A percentile compares a stretch with the other conserved stretches of the same genome.
phyloP scores from a whole-genome alignment of 2,329 filamentous ascomycete genomes.

The Phaeosphaeriaceae sp. region DNA sequence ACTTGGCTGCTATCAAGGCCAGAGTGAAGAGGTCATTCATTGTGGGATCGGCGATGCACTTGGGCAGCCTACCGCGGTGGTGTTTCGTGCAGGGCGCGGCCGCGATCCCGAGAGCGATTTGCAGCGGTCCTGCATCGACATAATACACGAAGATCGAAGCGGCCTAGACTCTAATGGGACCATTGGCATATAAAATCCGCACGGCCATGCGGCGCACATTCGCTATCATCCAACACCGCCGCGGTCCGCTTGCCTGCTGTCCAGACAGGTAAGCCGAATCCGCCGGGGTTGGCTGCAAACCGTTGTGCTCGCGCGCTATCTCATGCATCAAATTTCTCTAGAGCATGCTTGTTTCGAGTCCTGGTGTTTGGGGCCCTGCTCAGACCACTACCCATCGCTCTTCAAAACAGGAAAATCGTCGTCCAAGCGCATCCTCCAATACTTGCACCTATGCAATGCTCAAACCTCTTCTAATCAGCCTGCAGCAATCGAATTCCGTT shows the following conservation, averaged over 20 bases:
- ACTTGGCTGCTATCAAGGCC: neutral
- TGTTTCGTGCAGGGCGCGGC: conserved; percentile 20
- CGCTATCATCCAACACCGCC: neutral
- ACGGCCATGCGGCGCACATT: neutral
- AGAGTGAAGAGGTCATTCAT: conserved; percentile 31
- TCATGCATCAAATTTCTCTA: neutral
- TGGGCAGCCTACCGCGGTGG: conserved; percentile 13
- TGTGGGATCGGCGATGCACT: conserved; percentile 26
- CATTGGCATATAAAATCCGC: conserved; percentile 9
- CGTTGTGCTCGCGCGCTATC: neutral
- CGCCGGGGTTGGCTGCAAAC: neutral
- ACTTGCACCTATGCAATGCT: neutral
- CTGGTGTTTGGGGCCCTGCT: neutral
- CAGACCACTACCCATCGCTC: neutral
- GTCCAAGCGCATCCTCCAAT: neutral
- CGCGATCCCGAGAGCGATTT: conserved; percentile 27
- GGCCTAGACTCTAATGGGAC: conserved; percentile 2
- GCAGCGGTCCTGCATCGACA: conserved; percentile 7
- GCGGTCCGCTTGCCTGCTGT: neutral
- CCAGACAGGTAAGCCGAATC: neutral
- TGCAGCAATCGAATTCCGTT: neutral
- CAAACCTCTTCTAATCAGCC: neutral
- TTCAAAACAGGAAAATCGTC: neutral
- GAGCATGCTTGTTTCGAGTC: neutral
- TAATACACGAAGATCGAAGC: conserved; percentile 10